phyloP scores from a whole-genome alignment of 106 monocot genomes.

The Amphibolis antarctica region DNA sequence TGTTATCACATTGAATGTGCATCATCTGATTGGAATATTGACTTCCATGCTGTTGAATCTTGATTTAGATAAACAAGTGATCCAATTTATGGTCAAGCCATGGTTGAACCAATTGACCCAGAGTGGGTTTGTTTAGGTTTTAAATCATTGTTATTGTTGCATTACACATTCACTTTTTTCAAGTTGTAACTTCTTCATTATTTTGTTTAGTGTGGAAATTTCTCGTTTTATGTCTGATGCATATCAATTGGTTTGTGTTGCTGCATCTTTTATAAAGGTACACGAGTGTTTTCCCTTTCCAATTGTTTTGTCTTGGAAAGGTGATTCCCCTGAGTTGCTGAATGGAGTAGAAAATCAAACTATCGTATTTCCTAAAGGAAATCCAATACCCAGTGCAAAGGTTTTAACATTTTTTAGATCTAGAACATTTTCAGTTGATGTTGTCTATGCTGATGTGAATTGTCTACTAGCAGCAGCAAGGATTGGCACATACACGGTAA shows the following conservation, averaged over 20 bases:
- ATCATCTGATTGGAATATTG: too few relatives aligned
- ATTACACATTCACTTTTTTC: too few relatives aligned
- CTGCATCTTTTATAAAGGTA: conserved; percentile 26
- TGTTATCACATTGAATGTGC: too few relatives aligned
- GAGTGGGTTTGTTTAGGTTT: too few relatives aligned
- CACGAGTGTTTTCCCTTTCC: conserved; percentile 68
- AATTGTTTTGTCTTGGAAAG: conserved; percentile 66
- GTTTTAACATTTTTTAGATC: conserved; percentile 37
- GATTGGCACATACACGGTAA: conserved; percentile 76
- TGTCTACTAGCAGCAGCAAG: conserved; percentile 31
- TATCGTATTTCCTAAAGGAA: conserved; percentile 65
- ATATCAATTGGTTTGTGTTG: not conserved
- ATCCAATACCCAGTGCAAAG: conserved; percentile 36
- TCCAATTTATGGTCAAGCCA: too few relatives aligned
- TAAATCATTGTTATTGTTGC: too few relatives aligned
- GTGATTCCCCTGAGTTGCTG: conserved; percentile 26
- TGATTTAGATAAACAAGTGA: too few relatives aligned
- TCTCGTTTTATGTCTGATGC: not conserved
- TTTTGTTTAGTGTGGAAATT: too few relatives aligned
- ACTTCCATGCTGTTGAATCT: too few relatives aligned
- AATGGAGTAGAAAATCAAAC: conserved; percentile 24
- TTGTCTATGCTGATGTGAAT: conserved; percentile 30
- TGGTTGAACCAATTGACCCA: too few relatives aligned
- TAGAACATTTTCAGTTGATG: conserved; percentile 54
- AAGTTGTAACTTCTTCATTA: too few relatives aligned